A percentile compares a stretch with the other conserved stretches of the same genome.
These are phyloP conservation scores for Betula pendula DNA, from an alignment of 306 rosid species.

Conservation along the genomic window DNA sequence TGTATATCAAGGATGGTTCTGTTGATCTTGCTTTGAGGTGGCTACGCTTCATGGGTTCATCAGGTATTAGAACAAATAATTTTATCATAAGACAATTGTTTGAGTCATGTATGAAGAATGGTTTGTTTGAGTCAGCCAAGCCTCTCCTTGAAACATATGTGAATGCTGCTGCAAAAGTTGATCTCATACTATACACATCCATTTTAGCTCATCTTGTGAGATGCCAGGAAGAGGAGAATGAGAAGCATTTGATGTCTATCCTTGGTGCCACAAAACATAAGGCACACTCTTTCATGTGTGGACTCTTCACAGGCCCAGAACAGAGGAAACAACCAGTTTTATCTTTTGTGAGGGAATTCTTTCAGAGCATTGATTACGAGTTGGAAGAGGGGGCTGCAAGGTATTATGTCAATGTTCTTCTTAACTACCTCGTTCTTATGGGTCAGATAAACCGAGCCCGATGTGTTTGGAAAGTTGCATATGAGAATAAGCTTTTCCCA, in stretches of 20 bases:
- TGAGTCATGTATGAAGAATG: conserved; percentile 89
- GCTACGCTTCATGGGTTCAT: conserved; percentile 92
- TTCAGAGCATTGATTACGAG: conserved; percentile 84
- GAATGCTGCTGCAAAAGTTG: conserved; percentile 84
- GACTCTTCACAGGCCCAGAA: conserved; percentile 84
- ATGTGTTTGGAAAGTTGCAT: conserved; percentile 91
- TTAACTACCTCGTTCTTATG: conserved; percentile 92
- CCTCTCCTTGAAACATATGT: conserved; percentile 89
- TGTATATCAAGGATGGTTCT: conserved; percentile 90
- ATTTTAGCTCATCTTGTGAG: conserved; percentile 88
- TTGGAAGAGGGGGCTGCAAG: conserved; percentile 90
- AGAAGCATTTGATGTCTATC: conserved; percentile 91
- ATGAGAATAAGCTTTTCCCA: conserved; percentile 95
- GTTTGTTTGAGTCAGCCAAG: conserved; percentile 78
- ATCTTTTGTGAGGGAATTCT: conserved; percentile 83
- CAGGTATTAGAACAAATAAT: conserved; percentile 85
- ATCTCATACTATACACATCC: conserved; percentile 91
- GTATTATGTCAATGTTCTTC: conserved; percentile 90
- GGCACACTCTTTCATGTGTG: conserved; percentile 90
- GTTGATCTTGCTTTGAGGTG: conserved; percentile 89
- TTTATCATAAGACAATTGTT: conserved; percentile 88
- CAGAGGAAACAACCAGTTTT: conserved; percentile 83
- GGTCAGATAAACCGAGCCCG: conserved; percentile 93
- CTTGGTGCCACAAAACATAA: conserved; percentile 74
- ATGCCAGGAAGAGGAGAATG: conserved; percentile 82